Base-by-base conservation (phyloP, 1,284 basidiomycete genomes). In the Retiboletus fuscus region DNA sequence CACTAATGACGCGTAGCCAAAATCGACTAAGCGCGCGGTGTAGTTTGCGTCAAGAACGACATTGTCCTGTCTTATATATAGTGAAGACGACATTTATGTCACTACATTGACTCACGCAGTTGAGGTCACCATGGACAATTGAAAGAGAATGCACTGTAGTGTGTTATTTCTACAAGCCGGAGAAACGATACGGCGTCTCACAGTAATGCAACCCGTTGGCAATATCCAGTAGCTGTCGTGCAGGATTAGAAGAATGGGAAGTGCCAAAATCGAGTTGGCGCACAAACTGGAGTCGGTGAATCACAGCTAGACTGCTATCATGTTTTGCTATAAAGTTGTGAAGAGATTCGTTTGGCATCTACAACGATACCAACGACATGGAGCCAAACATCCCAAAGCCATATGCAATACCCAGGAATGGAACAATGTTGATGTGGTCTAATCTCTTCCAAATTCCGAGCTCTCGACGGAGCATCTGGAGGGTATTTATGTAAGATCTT, bases 401-500 rank as follows among this genome's bases (percentile, higher is more conserved):
- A 16, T 66, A 47, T 24, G 74, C 66, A 47, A 74, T 41, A 16
- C 74, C n/a, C n/a, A n/a, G n/a, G n/a, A n/a, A n/a, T n/a, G n/a
- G n/a, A n/a, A n/a, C n/a, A n/a, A n/a, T n/a, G 39, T 69, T 72
- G 8, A 22, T 11, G 57, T 76, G 75, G 3, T 64, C 4, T 1
- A 76, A 26, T 58, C 73, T 78, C 55, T 24, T 74, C 76, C 74
- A 76, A 26, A 76, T 78, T 11, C 72, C 69, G 2, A 76, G 74
- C 18, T 76, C 75, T n/a, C 77, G 62, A 34, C 58, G 68, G 30
- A 78, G 13, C 70, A 68, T 68, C 75, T 77, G 10, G 0, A 10
- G 6, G 3, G 4, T 2, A 49, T 3, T 16, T 49, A n/a, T n/a
- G n/a, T n/a, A n/a, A n/a, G n/a, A n/a, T n/a, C n/a, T n/a, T n/a